Percentiles rank a stretch among this genome's conserved stretches.
Evolutionary conservation across 169 alveolate genomes (phyloP).

Genomic region (Eimeria maxima): DNA sequence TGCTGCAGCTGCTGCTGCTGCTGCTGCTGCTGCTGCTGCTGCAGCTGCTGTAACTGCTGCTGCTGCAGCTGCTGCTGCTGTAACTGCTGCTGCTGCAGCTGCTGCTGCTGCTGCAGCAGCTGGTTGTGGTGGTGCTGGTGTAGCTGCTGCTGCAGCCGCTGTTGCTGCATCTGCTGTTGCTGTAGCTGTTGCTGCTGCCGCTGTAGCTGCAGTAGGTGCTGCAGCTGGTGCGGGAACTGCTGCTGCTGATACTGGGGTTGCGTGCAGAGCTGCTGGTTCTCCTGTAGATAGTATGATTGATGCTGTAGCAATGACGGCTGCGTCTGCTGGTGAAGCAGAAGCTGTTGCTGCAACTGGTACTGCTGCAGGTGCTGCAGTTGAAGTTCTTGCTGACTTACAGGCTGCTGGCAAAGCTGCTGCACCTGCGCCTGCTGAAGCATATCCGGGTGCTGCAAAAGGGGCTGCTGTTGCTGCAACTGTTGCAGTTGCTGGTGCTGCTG

Average conservation of each 20-base stretch:
- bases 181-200: neutral
- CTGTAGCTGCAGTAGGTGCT: neutral
- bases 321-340: constrained; percentile 27
- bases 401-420: neutral
- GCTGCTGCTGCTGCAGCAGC: constrained; percentile 11
- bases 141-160: constrained; percentile 8
- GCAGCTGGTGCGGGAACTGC: constrained; percentile 4
- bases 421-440: neutral
- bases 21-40: constrained; percentile 26
- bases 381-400: neutral
- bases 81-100: neutral
- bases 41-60: neutral
- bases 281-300: constrained; percentile 13
- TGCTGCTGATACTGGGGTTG: constrained; percentile 38
- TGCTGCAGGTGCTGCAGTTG: constrained; percentile 52
- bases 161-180: constrained; percentile 4
- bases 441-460: constrained; percentile 43
- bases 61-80: constrained; percentile 22
- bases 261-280: constrained; percentile 1
- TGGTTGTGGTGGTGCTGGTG: no score
- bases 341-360: constrained; percentile 43
- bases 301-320: constrained; percentile 29
- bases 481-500: neutral
- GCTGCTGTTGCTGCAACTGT: constrained; percentile 8
- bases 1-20: neutral